Base-by-base conservation (phyloP, 2,329 filamentous ascomycete genomes). In the Calonectria multiphialidica region DNA sequence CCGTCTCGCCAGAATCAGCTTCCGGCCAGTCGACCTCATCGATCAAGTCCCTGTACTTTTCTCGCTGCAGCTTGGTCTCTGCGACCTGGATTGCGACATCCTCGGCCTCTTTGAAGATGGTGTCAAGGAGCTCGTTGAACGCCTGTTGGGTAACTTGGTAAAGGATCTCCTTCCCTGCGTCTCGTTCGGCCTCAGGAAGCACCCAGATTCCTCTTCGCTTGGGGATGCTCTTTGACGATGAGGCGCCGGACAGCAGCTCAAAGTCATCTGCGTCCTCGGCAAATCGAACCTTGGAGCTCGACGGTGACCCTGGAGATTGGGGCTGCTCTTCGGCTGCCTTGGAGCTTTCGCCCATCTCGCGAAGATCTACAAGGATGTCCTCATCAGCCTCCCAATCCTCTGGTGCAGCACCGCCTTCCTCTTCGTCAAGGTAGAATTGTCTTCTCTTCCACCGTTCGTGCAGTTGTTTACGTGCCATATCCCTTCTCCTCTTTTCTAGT, bases 81-180 rank as follows among this genome's bases (percentile, higher is more conserved):
- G 90, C 89, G 13, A 92, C 92, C 67, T 91, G 88, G 71, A 97
- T 84, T 1, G 95, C 92, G 21, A 94, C 82, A 74, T 96, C 92
- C 82, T 98, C 96, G 75, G 93, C 93, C 5, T 89, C 87, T 76
- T 93, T 93, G 86, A 99, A 99, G 0, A 99, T 88, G 1, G 92
- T 89, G 80, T 98, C 95, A 0, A 99, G 90, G 2, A 98, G 87
- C 83, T 98, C 95, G 79, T 98, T 98, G 85, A 98, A 95, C 0
- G 95, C 83, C 82, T 98, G 94, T 82, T 98, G 95, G 0, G 95
- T 95, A 37, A 97, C 92, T 81, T 98, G 94, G 80, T 98, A 98
- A 1, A 98, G 86, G 5, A 98, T 93, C 80, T 98, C 95, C 77
- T 93, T 95, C 44, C 95, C 95, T 7, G 95, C 92, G 81, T 98